These are phyloP conservation scores for Xylariales sp. DNA, from an alignment of 2,329 filamentous ascomycete species.

Conservation along the genomic window DNA sequence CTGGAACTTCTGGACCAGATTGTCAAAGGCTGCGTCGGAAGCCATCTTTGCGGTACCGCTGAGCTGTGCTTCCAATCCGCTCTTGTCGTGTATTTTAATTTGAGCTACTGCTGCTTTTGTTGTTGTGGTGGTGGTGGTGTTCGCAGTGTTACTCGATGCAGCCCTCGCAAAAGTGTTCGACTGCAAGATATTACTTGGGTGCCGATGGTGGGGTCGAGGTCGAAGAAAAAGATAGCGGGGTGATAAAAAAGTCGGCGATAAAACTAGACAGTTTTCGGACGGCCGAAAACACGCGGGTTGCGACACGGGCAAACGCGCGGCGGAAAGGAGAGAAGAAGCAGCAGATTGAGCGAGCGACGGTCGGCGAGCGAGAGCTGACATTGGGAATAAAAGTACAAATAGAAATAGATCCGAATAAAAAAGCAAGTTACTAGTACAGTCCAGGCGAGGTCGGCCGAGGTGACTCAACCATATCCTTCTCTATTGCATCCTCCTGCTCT, in stretches of 20 bases:
- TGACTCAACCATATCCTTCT: too few relatives aligned
- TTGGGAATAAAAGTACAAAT: too few relatives aligned
- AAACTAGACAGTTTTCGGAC: not conserved
- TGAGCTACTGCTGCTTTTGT: not conserved
- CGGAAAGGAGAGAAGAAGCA: too few relatives aligned
- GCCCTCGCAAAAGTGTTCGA: not conserved
- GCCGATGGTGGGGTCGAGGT: constrained; percentile 8
- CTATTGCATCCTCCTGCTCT: too few relatives aligned
- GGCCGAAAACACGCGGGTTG: not conserved
- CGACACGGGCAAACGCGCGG: not conserved
- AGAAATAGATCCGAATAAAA: too few relatives aligned
- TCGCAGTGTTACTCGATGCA: not conserved
- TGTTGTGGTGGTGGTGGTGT: not conserved
- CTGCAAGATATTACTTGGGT: not conserved
- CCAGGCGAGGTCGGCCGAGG: too few relatives aligned
- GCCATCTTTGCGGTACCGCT: constrained; percentile 14
- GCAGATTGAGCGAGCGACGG: too few relatives aligned
- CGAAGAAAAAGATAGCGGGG: constrained; percentile 9
- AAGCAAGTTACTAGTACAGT: too few relatives aligned
- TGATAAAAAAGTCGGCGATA: constrained; percentile 7
- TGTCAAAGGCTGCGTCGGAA: constrained; percentile 12
- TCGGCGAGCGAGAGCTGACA: too few relatives aligned
- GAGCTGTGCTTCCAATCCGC: not conserved
- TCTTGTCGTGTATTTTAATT: not conserved
- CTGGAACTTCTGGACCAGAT: constrained; percentile 18